phyloP scores from a whole-genome alignment of 2,329 filamentous ascomycete species.

The Domatiomyces globalis region DNA sequence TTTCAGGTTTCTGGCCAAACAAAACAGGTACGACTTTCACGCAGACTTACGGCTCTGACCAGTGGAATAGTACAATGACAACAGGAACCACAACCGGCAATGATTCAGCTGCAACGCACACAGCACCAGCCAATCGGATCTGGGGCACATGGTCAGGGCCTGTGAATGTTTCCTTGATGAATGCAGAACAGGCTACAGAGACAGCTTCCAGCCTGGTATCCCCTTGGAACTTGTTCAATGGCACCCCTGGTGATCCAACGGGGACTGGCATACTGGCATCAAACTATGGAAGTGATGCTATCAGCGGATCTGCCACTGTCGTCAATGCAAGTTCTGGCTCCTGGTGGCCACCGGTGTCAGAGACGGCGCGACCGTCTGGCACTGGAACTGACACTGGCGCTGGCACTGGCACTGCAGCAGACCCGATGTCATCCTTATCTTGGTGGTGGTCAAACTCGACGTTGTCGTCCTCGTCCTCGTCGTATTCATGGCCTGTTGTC shows the following conservation, averaged over 20 bases:
- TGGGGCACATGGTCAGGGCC: background rate
- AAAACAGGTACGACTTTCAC: background rate
- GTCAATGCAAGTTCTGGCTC: background rate
- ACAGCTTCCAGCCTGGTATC: background rate
- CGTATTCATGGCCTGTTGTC: background rate
- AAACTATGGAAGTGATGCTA: background rate
- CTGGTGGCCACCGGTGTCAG: background rate
- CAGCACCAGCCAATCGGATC: too few species aligned
- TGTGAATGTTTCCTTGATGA: background rate
- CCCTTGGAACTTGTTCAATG: background rate
- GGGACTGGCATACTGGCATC: background rate
- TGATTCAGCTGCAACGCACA: background rate
- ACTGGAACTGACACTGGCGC: too few species aligned
- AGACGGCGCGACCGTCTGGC: background rate
- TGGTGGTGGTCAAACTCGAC: background rate
- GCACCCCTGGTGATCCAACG: conserved; percentile 1
- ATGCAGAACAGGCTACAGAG: background rate
- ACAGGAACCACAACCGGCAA: background rate
- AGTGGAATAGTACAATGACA: background rate
- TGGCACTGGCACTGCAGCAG: background rate
- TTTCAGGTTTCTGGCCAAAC: background rate
- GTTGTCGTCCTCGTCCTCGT: background rate
- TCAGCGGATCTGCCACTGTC: background rate
- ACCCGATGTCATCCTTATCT: background rate
- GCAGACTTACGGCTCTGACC: background rate